phyloP scores from a whole-genome alignment of 2,329 filamentous ascomycete genomes.

The Phoma sp. region DNA sequence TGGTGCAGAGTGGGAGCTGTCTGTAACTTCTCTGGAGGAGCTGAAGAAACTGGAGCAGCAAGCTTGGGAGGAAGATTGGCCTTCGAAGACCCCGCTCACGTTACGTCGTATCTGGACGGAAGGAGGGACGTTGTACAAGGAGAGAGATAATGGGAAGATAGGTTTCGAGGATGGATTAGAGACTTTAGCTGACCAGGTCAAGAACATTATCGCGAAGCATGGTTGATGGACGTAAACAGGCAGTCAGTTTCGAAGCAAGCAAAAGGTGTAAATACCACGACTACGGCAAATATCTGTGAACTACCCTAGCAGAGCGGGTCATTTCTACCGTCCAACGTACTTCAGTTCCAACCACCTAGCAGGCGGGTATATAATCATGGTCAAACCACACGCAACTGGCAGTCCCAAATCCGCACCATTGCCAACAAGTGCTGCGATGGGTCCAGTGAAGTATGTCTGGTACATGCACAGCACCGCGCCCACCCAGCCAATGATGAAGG shows the following conservation, averaged over 20 bases:
- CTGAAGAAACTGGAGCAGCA: conserved; percentile 65
- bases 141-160: conserved; percentile 69
- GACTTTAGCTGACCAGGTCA: conserved; percentile 58
- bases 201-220: conserved; percentile 25
- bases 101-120: conserved; percentile 75
- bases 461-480: conserved; percentile 34
- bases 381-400: conserved; percentile 63
- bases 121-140: conserved; percentile 73
- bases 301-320: neutral
- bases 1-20: conserved; percentile 62
- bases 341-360: conserved; percentile 58
- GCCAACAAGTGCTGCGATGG: conserved; percentile 27
- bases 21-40: conserved; percentile 60
- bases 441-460: conserved; percentile 32
- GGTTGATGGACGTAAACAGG: neutral
- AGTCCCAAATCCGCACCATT: conserved; percentile 60
- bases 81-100: conserved; percentile 63
- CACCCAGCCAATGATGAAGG: conserved; percentile 29
- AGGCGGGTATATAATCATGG: conserved; percentile 61
- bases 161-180: conserved; percentile 55
- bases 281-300: neutral
- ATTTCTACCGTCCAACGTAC: conserved; percentile 21
- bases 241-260: neutral
- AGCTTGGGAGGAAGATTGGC: conserved; percentile 61
- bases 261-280: neutral